phyloP scores from a whole-genome alignment of 2,329 filamentous ascomycete species.

The Colletotrichum destructivum region DNA sequence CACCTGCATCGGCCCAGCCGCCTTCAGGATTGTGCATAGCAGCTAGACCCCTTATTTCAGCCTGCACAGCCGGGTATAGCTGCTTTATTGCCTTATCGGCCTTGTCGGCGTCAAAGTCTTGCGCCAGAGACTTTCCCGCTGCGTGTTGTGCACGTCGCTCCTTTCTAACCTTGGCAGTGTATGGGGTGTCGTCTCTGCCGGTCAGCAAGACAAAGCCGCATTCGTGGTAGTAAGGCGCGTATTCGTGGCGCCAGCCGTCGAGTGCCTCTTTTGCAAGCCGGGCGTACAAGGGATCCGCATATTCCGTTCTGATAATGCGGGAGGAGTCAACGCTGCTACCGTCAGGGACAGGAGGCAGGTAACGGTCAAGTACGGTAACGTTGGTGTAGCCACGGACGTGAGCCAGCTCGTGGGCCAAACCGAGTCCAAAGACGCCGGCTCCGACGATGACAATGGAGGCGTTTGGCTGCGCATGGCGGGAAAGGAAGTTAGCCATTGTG shows the following conservation, averaged over 20 bases:
- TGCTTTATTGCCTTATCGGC: not conserved
- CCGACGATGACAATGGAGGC: not conserved
- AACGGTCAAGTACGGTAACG: constrained; percentile 54
- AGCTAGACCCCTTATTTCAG: not conserved
- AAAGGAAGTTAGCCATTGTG: not conserved
- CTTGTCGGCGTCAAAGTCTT: not conserved
- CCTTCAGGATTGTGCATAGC: not conserved
- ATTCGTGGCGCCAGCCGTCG: constrained; percentile 47
- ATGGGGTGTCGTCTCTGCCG: constrained; percentile 41
- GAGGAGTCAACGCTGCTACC: constrained; percentile 58
- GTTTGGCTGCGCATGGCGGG: not conserved
- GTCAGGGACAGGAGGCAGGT: constrained; percentile 52
- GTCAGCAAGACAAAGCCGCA: constrained; percentile 52
- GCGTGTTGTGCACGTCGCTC: not conserved
- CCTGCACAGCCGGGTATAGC: not conserved
- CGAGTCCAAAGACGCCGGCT: too few relatives aligned
- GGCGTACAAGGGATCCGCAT: constrained; percentile 72
- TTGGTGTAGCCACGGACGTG: constrained; percentile 47
- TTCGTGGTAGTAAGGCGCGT: constrained; percentile 49
- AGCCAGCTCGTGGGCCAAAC: too few relatives aligned
- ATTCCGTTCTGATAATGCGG: constrained; percentile 66
- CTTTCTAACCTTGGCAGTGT: constrained; percentile 43
- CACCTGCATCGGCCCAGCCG: not conserved
- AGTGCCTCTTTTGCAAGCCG: constrained; percentile 45
- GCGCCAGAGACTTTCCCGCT: not conserved